Percentiles rank a stretch among this genome's conserved stretches.
These are phyloP conservation scores for Cylindricascospora bacillispora DNA, from an alignment of 1,139 yeast species.

Conservation along the genomic window DNA sequence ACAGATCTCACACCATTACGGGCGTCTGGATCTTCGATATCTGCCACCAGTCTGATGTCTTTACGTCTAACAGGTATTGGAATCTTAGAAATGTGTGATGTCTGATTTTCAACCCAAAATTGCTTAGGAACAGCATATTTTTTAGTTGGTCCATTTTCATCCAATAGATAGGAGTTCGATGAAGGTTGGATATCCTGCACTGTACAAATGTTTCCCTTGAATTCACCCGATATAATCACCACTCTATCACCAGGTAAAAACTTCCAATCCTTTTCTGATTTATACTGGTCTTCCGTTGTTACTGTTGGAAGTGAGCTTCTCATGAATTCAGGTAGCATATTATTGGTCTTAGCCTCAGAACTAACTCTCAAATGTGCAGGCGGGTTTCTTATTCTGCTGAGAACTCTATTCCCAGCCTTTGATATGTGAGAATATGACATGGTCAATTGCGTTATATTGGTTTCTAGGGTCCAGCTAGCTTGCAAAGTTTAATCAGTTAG, in stretches of 20 bases:
- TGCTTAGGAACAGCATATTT: constrained; percentile 50
- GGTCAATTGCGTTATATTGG: too few relatives aligned
- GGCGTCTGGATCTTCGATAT: constrained; percentile 43
- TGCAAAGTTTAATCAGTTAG: too few relatives aligned
- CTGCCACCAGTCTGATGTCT: constrained; percentile 66
- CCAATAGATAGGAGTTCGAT: constrained; percentile 42
- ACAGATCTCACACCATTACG: constrained; percentile 39
- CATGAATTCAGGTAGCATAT: constrained; percentile 26
- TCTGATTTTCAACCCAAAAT: constrained; percentile 64
- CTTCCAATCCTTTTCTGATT: constrained; percentile 34
- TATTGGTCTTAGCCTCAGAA: constrained; percentile 19
- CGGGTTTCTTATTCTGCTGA: constrained; percentile 12
- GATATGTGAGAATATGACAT: constrained; percentile 15
- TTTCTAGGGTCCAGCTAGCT: too few relatives aligned
- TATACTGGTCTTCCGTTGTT: constrained; percentile 26
- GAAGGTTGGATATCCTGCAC: constrained; percentile 34
- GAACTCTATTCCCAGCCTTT: constrained; percentile 21
- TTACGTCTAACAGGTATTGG: constrained; percentile 50
- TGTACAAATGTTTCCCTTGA: constrained; percentile 60
- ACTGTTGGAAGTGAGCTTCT: constrained; percentile 16
- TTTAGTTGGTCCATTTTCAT: constrained; percentile 44
- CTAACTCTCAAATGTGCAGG: constrained; percentile 16
- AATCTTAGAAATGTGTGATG: constrained; percentile 48
- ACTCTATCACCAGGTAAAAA: constrained; percentile 54
- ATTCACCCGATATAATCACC: constrained; percentile 51